Base-by-base conservation (phyloP, 306 rosid genomes). In the Clitoria ternatea region DNA sequence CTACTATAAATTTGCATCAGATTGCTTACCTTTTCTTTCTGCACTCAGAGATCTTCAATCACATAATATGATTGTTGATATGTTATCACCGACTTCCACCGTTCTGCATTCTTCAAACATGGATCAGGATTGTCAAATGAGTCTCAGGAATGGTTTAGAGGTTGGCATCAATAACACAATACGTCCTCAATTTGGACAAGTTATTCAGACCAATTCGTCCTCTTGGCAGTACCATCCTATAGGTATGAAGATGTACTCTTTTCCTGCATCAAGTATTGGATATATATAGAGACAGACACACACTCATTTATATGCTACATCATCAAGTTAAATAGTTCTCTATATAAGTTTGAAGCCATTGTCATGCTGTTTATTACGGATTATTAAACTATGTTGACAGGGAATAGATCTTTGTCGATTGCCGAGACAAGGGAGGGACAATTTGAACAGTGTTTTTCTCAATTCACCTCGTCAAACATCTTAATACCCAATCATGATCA, bases 191-290 rank as follows among this genome's bases (percentile, higher is more conserved):
- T 65, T 81, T 29, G 85, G 72, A 35, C 86, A 78, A 32, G 74
- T 29, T 42, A 43, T 47, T 4, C 66, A 79, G 39, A 37, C 22
- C 74, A 81, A 65, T 66, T 18, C 72, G 42, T 30, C 76, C 5
- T 67, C 80, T 42, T 89, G 88, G 92, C 30, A 29, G 17, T 77
- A 79, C 7, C 30, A 73, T 52, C 57, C 68, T 23, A 13, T 78
- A 69, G 88, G 83, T 83, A 54, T 19, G 57, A 56, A 39, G 6
- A n/a, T 7, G 10, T 43, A 6, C 44, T 55, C 9, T 36, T 5
- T 33, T 20, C 8, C 29, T 59, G 2, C 65, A 35, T 15, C 5
- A 1, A 29, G 5, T 33, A 7, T 33, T 33, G 1, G 39, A 11
- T 33, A 35, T 32, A 22, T 52, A 5, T 4, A 39, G 35, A 6